Evolutionary conservation across 1,284 basidiomycete species (phyloP).

Genomic region (Trichosporon sp.): DNA sequence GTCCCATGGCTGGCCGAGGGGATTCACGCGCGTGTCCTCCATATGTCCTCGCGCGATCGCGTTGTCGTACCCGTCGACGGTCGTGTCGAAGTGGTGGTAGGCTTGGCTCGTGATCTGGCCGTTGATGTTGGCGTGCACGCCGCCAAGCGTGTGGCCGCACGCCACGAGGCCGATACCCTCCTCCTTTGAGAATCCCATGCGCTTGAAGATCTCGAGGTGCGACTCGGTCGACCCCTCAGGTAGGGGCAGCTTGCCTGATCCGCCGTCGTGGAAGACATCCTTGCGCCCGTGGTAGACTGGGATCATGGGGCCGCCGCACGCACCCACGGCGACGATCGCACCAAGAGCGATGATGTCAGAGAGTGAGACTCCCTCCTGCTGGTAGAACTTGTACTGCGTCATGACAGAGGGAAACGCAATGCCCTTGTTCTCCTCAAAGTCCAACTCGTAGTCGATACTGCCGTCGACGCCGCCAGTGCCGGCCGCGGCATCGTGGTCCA

Average conservation of each 20-base stretch:
- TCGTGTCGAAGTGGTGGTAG: slow-evolving; percentile 10
- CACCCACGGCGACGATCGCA: slow-evolving; percentile 13
- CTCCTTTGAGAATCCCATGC: slow-evolving; percentile 18
- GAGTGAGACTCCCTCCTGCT: slow-evolving; percentile 12
- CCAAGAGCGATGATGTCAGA: slow-evolving; percentile 14
- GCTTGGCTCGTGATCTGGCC: slow-evolving; percentile 7
- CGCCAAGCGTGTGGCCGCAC: slow-evolving; percentile 22
- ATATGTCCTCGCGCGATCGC: slow-evolving; percentile 9
- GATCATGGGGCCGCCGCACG: slow-evolving; percentile 15
- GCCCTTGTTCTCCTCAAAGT: slow-evolving; percentile 8
- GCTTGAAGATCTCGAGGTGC: slow-evolving; percentile 16
- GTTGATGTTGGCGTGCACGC: slow-evolving; percentile 16
- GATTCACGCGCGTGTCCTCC: slow-evolving; percentile 11
- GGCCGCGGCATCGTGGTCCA: slow-evolving; percentile 10
- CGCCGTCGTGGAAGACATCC: slow-evolving; percentile 2
- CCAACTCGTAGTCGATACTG: slow-evolving; percentile 16
- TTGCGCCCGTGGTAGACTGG: slow-evolving; percentile 11
- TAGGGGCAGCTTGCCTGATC: slow-evolving; percentile 12
- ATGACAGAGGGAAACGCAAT: slow-evolving; percentile 7
- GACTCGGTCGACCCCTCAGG: slow-evolving; percentile 15
- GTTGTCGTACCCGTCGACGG: slow-evolving; percentile 15
- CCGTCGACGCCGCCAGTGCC: slow-evolving; percentile 20
- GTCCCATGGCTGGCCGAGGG: slow-evolving; percentile 17
- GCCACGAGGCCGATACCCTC: slow-evolving; percentile 19
- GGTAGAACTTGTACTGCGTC: slow-evolving; percentile 9